Evolutionary conservation across 257 asterid genomes (phyloP), one percentile per base, ranked within the genome.

Genomic region (Penstemon davidsonii): DNA sequence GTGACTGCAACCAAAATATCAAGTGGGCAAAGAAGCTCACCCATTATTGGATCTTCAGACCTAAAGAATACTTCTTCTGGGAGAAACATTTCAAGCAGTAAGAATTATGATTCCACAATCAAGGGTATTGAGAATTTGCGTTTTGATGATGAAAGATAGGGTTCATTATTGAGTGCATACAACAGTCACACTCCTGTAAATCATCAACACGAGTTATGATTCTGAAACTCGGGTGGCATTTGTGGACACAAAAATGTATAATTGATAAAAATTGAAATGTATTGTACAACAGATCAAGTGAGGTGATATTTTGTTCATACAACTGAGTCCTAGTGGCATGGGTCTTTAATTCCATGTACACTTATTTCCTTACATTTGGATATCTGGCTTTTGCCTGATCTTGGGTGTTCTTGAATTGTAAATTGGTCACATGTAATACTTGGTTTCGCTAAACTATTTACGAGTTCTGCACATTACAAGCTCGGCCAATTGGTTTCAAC

Each of bases 71-170:
- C 76, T 41, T 83, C 89, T 54, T 83, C 98, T 9, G 89, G 82
- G 57, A 81, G 74, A 81, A 85, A 68, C 64, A 79, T 62, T 69
- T 62, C 92, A 4, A 64, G 73, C 67, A 59, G 70, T 12, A 92
- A 83, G 79, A 85, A 81, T 72, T 84, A 82, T 5, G 98, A 92
- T 57, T 76, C 96, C 11, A 55, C 95, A 4, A 67, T 88, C 19
- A 88, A 77, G 76, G 97, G 95, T 53, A 88, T 92, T 40, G 91
- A 86, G 81, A 74, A 78, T 61, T 73, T 92, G 70, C 88, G 67
- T 33, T 83, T 90, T 64, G 96, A 88, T 39, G 90, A 86, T 12
- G 85, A 82, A 25, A 66, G 88, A 78, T 75, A 78, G 81, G 83
- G 78, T 73, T 50, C 83, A 66, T 38, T 76, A 81, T 39, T 50